A percentile compares a stretch with the other conserved stretches of the same genome.
Conservation (phyloP, 2,329 filamentous ascomycete species). For the Chaetomiaceae sp. region DNA sequence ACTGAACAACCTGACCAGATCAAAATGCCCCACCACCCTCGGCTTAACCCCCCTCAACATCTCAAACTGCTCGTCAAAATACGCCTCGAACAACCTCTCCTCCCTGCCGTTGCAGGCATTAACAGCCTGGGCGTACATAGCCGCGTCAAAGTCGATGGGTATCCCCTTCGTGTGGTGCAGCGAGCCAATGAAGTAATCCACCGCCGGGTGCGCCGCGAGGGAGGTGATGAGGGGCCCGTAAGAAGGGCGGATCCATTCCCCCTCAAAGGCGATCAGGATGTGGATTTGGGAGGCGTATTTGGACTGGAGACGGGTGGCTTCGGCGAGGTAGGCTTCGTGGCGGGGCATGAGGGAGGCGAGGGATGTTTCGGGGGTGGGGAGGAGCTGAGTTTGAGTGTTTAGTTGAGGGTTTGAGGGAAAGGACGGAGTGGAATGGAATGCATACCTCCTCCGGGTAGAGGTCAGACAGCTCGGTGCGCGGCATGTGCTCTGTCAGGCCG, state of each 20-base stretch:
- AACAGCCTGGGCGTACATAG: slow-evolving; percentile 58
- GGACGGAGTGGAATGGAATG: not conserved
- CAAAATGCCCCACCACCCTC: slow-evolving; percentile 86
- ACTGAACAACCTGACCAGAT: slow-evolving; percentile 79
- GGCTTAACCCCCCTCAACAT: slow-evolving; percentile 74
- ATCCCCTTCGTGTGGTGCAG: slow-evolving; percentile 84
- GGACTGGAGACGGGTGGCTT: slow-evolving; percentile 68
- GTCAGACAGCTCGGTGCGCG: slow-evolving; percentile 66
- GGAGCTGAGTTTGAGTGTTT: slow-evolving; percentile 38
- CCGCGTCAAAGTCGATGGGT: slow-evolving; percentile 81
- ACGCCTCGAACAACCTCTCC: slow-evolving; percentile 70
- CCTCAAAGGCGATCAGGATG: slow-evolving; percentile 85
- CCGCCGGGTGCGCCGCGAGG: slow-evolving; percentile 55
- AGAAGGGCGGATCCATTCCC: slow-evolving; percentile 77
- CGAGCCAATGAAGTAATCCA: slow-evolving; percentile 91
- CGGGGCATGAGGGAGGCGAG: slow-evolving; percentile 48
- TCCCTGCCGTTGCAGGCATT: slow-evolving; percentile 47
- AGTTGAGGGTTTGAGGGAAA: not conserved
- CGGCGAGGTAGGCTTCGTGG: slow-evolving; percentile 68
- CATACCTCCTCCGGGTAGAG: slow-evolving; percentile 80
- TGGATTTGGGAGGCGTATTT: slow-evolving; percentile 68
- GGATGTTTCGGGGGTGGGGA: slow-evolving; percentile 43
- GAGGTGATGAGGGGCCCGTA: slow-evolving; percentile 53
- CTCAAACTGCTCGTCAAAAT: slow-evolving; percentile 81
- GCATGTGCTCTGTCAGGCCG: slow-evolving; percentile 93